Percentiles rank a stretch among this genome's conserved stretches.
phyloP scores from a whole-genome alignment of 2,329 filamentous ascomycete genomes.

The Epichloe elymi region DNA sequence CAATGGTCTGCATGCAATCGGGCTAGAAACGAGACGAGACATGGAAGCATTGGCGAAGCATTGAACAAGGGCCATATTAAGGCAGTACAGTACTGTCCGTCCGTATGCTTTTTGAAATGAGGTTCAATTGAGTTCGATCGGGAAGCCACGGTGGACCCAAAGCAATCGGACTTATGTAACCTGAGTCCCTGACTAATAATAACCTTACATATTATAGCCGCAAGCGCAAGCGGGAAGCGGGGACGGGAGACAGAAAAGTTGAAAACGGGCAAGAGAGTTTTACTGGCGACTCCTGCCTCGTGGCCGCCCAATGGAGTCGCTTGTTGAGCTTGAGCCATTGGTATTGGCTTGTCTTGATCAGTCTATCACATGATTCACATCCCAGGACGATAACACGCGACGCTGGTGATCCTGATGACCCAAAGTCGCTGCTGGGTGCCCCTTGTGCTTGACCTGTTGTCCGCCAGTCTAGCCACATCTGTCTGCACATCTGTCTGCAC shows the following conservation, averaged over 20 bases:
- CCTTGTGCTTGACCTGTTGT: too few species aligned
- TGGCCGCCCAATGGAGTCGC: background rate
- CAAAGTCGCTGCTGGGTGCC: too few species aligned
- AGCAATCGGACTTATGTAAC: background rate
- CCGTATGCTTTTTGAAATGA: background rate
- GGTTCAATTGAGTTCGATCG: conserved; percentile 2
- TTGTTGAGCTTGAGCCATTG: too few species aligned
- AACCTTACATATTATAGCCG: background rate
- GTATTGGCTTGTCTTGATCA: too few species aligned
- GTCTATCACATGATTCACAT: background rate
- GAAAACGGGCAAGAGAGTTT: conserved; percentile 1
- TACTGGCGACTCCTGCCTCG: conserved; percentile 1
- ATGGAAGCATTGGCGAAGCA: background rate
- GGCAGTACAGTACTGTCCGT: background rate
- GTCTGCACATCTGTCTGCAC: background rate
- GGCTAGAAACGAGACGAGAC: background rate
- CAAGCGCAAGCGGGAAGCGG: conserved; percentile 1
- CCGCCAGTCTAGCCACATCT: background rate
- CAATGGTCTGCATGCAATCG: background rate
- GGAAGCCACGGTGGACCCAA: conserved; percentile 1
- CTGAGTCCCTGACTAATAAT: background rate
- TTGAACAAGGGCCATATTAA: background rate
- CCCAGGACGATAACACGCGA: background rate
- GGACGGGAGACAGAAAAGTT: background rate
- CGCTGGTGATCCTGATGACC: too few species aligned